Base-by-base conservation (phyloP, 2,329 filamentous ascomycete species). In the Ascochyta lentis region DNA sequence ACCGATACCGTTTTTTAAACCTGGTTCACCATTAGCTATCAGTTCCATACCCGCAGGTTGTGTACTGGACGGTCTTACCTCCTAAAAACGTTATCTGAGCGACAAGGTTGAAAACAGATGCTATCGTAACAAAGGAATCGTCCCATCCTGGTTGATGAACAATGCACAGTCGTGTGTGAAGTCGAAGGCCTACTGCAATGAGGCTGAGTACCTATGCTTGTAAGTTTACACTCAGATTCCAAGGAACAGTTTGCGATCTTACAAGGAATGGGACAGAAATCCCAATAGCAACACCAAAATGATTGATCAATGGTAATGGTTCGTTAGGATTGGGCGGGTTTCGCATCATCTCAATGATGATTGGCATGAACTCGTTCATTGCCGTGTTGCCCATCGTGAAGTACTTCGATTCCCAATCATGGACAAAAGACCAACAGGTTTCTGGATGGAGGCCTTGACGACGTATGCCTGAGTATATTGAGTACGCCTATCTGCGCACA, bases 181-280 rank as follows among this genome's bases (percentile, higher is more conserved):
- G 39, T 22, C 34, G 39, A 13, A 39, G 33, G 7, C 24, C 22
- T 41, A 54, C 44, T 6, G 44, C 51, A 24, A 44, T 6, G 3
- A 44, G 23, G 34, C 51, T 54, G 9, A 54, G 38, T 8, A 49
- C 3, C 51, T 54, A 24, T 15, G 3, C 4, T 2, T 6, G 38
- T 54, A 5, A 48, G 26, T 5, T 3, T 6, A 16, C 5, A 16
- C 8, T 7, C 33, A 6, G 4, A 29, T 9, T 29, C 12, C 9
- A 3, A 3, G 27, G 9, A n/a, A 10, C 6, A 6, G 4, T 6
- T n/a, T 13, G 6, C 3, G 3, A 13, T 39, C 26, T 4, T 39
- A 54, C 51, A 31, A 48, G 16, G n/a, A 54, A 54, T 1, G 39
- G 50, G 3, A 48, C n/a, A 19, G 39, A 49, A 8, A 54, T 19